Conservation (phyloP, 2,329 filamentous ascomycete species). For the Neofusicoccum parvum region DNA sequence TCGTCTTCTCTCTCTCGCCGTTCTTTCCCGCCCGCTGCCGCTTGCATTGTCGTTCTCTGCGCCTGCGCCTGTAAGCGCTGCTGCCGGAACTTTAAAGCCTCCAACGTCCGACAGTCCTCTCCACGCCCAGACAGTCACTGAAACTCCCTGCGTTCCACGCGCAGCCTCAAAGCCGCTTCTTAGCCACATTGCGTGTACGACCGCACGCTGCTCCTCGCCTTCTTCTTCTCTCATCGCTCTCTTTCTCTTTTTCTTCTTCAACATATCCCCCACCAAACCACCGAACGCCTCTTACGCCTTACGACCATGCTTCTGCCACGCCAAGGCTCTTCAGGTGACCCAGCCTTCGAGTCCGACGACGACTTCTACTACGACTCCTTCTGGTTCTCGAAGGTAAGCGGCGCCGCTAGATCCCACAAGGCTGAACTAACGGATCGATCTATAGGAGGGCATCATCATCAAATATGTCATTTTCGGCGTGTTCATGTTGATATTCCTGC, state of each 20-base stretch:
- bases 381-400: conserved; percentile 9
- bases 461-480: conserved; percentile 71
- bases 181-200: conserved; percentile 3
- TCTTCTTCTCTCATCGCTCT: neutral
- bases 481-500: conserved; percentile 53
- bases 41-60: neutral
- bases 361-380: conserved; percentile 2
- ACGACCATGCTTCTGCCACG: conserved; percentile 14
- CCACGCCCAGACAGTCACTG: neutral
- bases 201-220: neutral
- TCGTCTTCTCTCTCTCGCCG: neutral
- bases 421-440: neutral
- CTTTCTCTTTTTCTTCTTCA: neutral
- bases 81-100: neutral
- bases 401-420: neutral
- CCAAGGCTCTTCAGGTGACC: conserved; percentile 2
- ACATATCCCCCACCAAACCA: neutral
- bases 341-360: neutral
- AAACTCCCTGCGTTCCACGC: conserved; percentile 6
- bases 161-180: neutral
- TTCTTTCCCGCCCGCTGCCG: neutral
- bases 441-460: conserved; percentile 63
- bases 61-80: neutral
- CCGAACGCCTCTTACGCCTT: neutral
- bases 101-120: neutral